Percentiles rank a stretch among this genome's conserved stretches.
These are phyloP conservation scores for Turnera subulata DNA, from an alignment of 345 rosid genomes.

Conservation along the genomic window DNA sequence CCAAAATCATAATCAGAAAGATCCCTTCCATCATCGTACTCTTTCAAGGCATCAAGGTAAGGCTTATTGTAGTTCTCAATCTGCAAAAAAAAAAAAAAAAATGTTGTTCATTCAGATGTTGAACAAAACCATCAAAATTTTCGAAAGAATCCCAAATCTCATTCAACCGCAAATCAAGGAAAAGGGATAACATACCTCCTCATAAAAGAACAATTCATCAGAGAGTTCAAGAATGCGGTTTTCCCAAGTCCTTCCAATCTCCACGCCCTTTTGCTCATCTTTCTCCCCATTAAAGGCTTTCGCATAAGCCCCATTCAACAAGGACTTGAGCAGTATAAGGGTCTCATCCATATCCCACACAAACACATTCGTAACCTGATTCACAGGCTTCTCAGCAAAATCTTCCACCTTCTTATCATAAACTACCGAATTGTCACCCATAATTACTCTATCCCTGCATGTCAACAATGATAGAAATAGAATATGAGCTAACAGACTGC, in stretches of 20 bases:
- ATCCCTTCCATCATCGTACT: conserved; percentile 66
- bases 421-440: conserved; percentile 27
- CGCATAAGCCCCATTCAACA: conserved; percentile 63
- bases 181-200: conserved; percentile 45
- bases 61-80: conserved; percentile 80
- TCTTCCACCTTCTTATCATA: conserved; percentile 16
- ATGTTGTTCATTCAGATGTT: not conserved
- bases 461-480: not conserved
- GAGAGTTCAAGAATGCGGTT: conserved; percentile 63
- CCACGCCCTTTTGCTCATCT: conserved; percentile 61
- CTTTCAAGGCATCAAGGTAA: conserved; percentile 53
- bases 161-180: not conserved
- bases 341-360: conserved; percentile 97
- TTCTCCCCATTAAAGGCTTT: conserved; percentile 47
- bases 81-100: conserved; percentile 39
- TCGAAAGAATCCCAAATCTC: not conserved
- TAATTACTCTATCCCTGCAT: not conserved
- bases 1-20: conserved; percentile 61
- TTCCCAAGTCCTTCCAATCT: conserved; percentile 84
- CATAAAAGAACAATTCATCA: conserved; percentile 70
- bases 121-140: not conserved
- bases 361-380: conserved; percentile 47
- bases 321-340: conserved; percentile 79
- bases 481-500: not conserved
- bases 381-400: conserved; percentile 17